Conservation (phyloP, 192 early-diverging fungal species). For the Obelidium mucronatum region DNA sequence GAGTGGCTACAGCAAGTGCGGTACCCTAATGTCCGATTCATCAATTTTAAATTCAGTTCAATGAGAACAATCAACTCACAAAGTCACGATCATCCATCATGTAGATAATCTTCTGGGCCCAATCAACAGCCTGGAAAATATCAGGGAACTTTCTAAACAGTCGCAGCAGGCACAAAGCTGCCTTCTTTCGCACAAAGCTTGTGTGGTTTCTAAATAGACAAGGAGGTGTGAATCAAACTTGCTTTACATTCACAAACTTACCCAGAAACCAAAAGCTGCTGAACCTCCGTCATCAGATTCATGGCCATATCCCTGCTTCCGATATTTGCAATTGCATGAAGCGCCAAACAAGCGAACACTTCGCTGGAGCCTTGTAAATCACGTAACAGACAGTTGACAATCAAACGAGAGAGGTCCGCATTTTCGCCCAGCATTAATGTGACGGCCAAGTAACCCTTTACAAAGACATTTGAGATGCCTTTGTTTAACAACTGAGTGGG, state of each 20-base stretch:
- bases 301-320: slow-evolving; percentile 93
- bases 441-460: slow-evolving; percentile 93
- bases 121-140: slow-evolving; percentile 83
- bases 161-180: slow-evolving; percentile 89
- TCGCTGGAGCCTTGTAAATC: slow-evolving; percentile 88
- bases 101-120: slow-evolving; percentile 82
- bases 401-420: slow-evolving; percentile 80
- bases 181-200: slow-evolving; percentile 96
- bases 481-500: no score
- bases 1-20: slow-evolving; percentile 77
- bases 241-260: slow-evolving; percentile 42
- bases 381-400: slow-evolving; percentile 87
- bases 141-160: slow-evolving; percentile 91
- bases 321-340: slow-evolving; percentile 98
- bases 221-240: no score
- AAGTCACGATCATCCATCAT: slow-evolving; percentile 91
- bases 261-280: slow-evolving; percentile 82
- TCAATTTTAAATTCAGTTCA: no score
- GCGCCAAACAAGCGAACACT: slow-evolving; percentile 86
- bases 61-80: slow-evolving; percentile 7
- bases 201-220: slow-evolving; percentile 40
- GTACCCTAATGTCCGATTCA: slow-evolving; percentile 69
- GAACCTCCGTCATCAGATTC: slow-evolving; percentile 80
- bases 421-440: slow-evolving; percentile 91
- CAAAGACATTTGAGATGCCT: no score